Percentiles rank a stretch among this genome's conserved stretches.
phyloP scores from a whole-genome alignment of 495 filamentous ascomycete species.

The Penicillium taxi region DNA sequence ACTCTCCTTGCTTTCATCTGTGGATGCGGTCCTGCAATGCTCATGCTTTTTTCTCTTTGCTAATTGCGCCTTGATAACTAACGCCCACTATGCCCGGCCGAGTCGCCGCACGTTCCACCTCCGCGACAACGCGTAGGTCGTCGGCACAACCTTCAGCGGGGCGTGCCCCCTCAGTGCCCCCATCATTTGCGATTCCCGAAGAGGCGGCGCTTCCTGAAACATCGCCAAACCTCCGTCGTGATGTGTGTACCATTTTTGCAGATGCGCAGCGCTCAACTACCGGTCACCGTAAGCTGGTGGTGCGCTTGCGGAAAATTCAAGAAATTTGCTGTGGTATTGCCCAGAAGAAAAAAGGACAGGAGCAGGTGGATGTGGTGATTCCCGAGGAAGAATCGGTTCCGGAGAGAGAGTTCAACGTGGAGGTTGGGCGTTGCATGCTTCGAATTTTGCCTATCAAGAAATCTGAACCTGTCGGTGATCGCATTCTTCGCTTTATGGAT shows the following conservation, averaged over 20 bases:
- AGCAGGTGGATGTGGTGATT: conserved; percentile 33
- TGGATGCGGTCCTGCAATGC: conserved; percentile 21
- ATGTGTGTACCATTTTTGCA: conserved; percentile 71
- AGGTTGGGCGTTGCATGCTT: conserved; percentile 73
- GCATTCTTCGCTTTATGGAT: conserved; percentile 74
- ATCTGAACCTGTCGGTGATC: conserved; percentile 81
- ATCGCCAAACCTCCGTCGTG: conserved; percentile 60
- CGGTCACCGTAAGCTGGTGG: conserved; percentile 78
- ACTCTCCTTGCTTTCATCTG: conserved; percentile 16
- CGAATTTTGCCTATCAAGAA: conserved; percentile 83
- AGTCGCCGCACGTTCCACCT: conserved; percentile 49
- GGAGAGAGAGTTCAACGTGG: conserved; percentile 79
- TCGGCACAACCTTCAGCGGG: conserved; percentile 49
- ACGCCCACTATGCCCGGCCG: conserved; percentile 51
- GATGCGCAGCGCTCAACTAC: conserved; percentile 85
- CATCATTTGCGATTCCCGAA: conserved; percentile 58
- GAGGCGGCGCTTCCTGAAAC: conserved; percentile 51
- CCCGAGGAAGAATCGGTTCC: conserved; percentile 52
- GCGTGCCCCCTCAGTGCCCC: conserved; percentile 55
- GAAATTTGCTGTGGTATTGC: conserved; percentile 80
- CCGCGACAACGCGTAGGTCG: conserved; percentile 49
- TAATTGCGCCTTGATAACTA: conserved; percentile 17
- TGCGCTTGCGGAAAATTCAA: conserved; percentile 78
- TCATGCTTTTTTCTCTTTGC: conserved; percentile 18
- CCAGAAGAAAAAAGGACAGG: conserved; percentile 34